Evolutionary conservation across 495 filamentous ascomycete genomes (phyloP), one percentile per base, ranked within the genome.

Genomic region (Penicillium salamii): DNA sequence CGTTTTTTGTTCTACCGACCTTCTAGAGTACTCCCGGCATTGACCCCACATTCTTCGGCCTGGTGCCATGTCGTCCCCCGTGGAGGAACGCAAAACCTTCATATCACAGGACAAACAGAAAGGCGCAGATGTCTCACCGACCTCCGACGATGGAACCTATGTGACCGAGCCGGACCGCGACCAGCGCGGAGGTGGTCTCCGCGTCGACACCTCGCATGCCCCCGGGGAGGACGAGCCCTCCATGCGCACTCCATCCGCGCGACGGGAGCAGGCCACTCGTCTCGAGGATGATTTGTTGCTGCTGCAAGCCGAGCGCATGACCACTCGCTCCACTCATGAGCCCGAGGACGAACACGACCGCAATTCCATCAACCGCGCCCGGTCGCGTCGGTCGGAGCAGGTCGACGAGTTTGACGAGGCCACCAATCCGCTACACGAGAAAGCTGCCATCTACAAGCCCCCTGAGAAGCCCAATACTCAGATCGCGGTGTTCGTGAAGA

Each of bases 391-490:
- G 19, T 70, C 78, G 1, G 79, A 83, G 14, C 73, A 76, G 3
- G 75, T 91, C n/a, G 91, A 96, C 66, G 88, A 91, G 52, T 96
- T 97, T 65, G 87, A 90, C 58, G 74, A 82, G 44, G 80, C 78
- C 9, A 89, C 87, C 14, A 88, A 86, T 42, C 87, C 87, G 1
- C 66, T 89, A 12, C 87, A 90, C 54, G 84, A 89, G 58, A 83
- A 80, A 59, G 76, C 83, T 1, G 79, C 82, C 7, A 65, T 83
- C 14, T 90, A 87, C 63, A 82, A 77, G 55, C 87, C 88, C 0
- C 83, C 84, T 0, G 77, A 81, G 45, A 82, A 87, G 50, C 82
- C 87, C 45, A 69, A 78, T 12, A 84, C 81, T 28, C 74, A 70
- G 19, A 62, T 90, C 20, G 78, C 80, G 3, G 78, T 79, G 47